phyloP scores from a whole-genome alignment of 1,139 yeast genomes.

The Yamadazyma oceani region DNA sequence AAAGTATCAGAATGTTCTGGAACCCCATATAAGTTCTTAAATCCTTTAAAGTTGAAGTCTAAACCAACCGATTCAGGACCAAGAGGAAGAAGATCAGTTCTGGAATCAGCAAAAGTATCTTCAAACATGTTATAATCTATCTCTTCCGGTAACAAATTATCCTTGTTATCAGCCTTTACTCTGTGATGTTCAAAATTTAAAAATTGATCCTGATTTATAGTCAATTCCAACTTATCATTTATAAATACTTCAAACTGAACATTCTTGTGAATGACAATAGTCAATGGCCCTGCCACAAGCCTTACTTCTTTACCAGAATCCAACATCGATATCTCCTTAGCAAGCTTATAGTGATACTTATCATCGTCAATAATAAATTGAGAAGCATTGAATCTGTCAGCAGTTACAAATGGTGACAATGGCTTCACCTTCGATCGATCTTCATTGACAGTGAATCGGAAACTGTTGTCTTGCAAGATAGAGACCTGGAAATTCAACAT shows the following conservation, averaged over 20 bases:
- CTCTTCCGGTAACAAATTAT: conserved; percentile 54
- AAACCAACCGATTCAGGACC: conserved; percentile 92
- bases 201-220: conserved; percentile 66
- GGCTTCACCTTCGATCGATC: conserved; percentile 27
- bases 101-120: conserved; percentile 63
- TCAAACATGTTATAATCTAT: conserved; percentile 54
- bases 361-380: conserved; percentile 3
- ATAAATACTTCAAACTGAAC: conserved; percentile 53
- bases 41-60: conserved; percentile 66
- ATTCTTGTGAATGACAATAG: conserved; percentile 12
- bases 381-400: conserved; percentile 60
- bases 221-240: conserved; percentile 46
- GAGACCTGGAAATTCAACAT: conserved; percentile 57
- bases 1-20: conserved; percentile 93
- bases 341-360: neutral
- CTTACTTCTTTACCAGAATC: neutral
- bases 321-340: neutral
- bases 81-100: conserved; percentile 59
- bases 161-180: conserved; percentile 32
- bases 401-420: conserved; percentile 22
- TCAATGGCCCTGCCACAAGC: neutral
- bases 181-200: conserved; percentile 82
- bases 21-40: conserved; percentile 75
- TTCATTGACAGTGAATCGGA: conserved; percentile 69
- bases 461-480: conserved; percentile 52